Base-by-base conservation (phyloP, 1,284 basidiomycete genomes). In the Malassezia arunalokei region DNA sequence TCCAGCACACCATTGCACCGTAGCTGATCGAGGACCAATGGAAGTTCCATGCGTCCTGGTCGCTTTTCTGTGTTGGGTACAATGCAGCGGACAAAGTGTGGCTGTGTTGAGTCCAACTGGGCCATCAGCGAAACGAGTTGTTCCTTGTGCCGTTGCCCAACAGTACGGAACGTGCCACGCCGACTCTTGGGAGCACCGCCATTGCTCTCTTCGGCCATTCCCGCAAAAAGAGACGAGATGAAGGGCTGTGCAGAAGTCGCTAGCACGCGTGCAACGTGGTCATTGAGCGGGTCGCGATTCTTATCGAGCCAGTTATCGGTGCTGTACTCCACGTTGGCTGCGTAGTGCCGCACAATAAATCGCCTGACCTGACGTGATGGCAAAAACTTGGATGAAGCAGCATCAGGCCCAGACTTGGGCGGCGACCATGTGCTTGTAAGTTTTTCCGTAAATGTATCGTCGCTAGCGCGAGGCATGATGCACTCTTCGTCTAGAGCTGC, bases 1-100 rank as follows among this genome's bases (percentile, higher is more conserved):
- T 99, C 94, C 28, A 99, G 80, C 0, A 99, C 94, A 83, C 94
- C 94, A 74, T 98, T 98, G 75, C 94, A 98, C 6, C 94, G 82
- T 17, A 99, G 78, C 71, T 99, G 94, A 69, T 98, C 92, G 8
- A 99, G 81, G 0, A 98, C 90, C 33, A 98, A 81, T 3, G 91
- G 91, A 2, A 91, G 86, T 60, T 95, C 89, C 59, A 99, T 81
- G 47, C 86, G 81, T 14, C 87, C 87, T 0, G 94, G 89, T 68
- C 86, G 87, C 80, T 98, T 98, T 73, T 83, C 79, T 5, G 80
- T 77, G 68, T 99, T 99, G 1, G 94, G 94, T 1, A 98, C 92
- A 66, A 99, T 98, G 73, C 94, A 99, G 41, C 94, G 82, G 9
- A 99, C 87, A 73, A 98, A 99, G 75, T 99, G 94, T 0, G 94